A percentile compares a stretch with the other conserved stretches of the same genome.
Evolutionary conservation across 371 early-diverging fungal species (phyloP).

Genomic region (Umbelopsis sp.): DNA sequence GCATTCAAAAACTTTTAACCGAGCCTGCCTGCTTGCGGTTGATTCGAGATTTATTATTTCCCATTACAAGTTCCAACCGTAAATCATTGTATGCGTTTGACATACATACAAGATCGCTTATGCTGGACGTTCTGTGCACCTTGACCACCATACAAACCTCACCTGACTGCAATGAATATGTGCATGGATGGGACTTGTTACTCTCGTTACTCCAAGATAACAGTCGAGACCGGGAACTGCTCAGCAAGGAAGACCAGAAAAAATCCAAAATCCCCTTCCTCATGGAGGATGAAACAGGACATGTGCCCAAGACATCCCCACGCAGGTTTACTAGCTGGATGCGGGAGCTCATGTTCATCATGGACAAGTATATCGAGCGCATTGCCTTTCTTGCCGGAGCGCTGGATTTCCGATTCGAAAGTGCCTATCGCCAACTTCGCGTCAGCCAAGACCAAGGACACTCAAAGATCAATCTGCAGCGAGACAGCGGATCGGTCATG

Average conservation of each 20-base stretch:
- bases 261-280: constrained; percentile 33
- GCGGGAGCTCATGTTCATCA: constrained; percentile 49
- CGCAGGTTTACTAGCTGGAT: constrained; percentile 54
- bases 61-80: constrained; percentile 38
- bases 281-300: constrained; percentile 22
- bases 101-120: constrained; percentile 37
- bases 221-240: constrained; percentile 27
- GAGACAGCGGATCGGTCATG: constrained; percentile 42
- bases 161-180: constrained; percentile 24
- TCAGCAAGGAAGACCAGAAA: constrained; percentile 20
- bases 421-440: constrained; percentile 47
- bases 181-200: constrained; percentile 54
- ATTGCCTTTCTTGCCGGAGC: constrained; percentile 51
- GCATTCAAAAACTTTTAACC: constrained; percentile 43
- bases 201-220: constrained; percentile 39
- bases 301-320: constrained; percentile 23
- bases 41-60: constrained; percentile 51
- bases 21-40: constrained; percentile 42
- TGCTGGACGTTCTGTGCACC: constrained; percentile 47
- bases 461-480: neutral
- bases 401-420: constrained; percentile 49
- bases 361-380: constrained; percentile 51
- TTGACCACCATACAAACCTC: constrained; percentile 41
- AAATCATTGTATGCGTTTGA: constrained; percentile 45
- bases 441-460: constrained; percentile 23